These are phyloP conservation scores for Nidularia pulvinata DNA, from an alignment of 768 basidiomycete genomes.

Conservation along the genomic window DNA sequence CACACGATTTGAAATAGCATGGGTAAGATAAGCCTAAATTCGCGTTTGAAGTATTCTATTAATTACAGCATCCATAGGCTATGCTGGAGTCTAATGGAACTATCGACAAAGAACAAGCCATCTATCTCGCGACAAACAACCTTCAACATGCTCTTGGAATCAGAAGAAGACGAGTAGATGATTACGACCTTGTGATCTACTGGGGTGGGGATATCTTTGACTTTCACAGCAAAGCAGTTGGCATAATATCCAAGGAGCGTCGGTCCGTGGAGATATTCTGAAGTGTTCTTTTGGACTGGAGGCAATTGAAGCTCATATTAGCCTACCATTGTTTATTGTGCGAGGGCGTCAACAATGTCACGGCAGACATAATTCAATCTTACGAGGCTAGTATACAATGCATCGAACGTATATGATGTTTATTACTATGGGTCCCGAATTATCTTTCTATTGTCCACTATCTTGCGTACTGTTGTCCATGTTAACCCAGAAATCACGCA, in stretches of 20 bases:
- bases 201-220: constrained; percentile 35
- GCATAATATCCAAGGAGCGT: constrained; percentile 33
- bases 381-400: too few relatives aligned
- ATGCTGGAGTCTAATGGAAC: constrained; percentile 29
- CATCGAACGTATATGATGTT: too few relatives aligned
- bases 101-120: constrained; percentile 33
- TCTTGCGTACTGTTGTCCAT: too few relatives aligned
- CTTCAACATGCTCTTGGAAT: constrained; percentile 41
- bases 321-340: too few relatives aligned
- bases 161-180: constrained; percentile 4
- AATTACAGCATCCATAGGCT: constrained; percentile 8
- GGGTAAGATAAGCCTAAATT: constrained; percentile 30
- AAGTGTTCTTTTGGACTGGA: neutral
- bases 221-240: constrained; percentile 42
- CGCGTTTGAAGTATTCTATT: neutral
- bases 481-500: too few relatives aligned
- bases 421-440: too few relatives aligned
- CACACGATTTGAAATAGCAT: constrained; percentile 63
- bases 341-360: too few relatives aligned
- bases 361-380: too few relatives aligned
- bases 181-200: constrained; percentile 37
- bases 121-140: constrained; percentile 38
- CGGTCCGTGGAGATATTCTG: constrained; percentile 32
- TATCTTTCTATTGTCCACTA: too few relatives aligned
- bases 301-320: too few relatives aligned